Conservation (phyloP, 257 asterid species). For the Asclepias syriaca region DNA sequence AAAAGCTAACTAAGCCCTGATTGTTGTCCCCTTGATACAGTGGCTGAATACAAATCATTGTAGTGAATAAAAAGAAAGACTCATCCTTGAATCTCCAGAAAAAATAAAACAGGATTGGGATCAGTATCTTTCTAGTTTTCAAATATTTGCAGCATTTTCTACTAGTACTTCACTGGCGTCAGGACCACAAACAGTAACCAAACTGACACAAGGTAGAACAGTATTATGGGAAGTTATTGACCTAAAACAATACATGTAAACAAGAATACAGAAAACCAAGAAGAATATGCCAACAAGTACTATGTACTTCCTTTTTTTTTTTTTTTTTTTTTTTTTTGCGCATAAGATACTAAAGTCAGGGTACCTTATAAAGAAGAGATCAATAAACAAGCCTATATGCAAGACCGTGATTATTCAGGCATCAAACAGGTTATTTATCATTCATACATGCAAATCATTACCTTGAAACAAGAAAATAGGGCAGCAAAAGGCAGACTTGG, state of each 20-base stretch:
- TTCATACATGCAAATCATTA: conserved; percentile 21
- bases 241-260: not conserved
- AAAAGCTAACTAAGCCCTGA: not conserved
- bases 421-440: not conserved
- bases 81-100: not conserved
- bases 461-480: conserved; percentile 89
- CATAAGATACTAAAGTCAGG: not conserved
- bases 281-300: not conserved
- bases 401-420: not conserved
- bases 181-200: not conserved
- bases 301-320: not conserved
- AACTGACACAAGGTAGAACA: not conserved
- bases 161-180: not conserved
- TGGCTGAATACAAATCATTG: not conserved
- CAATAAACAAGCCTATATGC: not conserved
- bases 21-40: not conserved
- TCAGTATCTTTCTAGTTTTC: not conserved
- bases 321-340: not conserved
- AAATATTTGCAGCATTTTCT: not conserved
- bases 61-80: not conserved
- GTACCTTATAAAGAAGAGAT: not conserved
- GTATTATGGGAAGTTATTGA: not conserved
- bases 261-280: not conserved
- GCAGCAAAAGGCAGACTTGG: conserved; percentile 97
- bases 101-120: not conserved